Evolutionary conservation across 2,329 filamentous ascomycete genomes (phyloP), one percentile per base, ranked within the genome.

Genomic region (Cladorrhinum sp.): DNA sequence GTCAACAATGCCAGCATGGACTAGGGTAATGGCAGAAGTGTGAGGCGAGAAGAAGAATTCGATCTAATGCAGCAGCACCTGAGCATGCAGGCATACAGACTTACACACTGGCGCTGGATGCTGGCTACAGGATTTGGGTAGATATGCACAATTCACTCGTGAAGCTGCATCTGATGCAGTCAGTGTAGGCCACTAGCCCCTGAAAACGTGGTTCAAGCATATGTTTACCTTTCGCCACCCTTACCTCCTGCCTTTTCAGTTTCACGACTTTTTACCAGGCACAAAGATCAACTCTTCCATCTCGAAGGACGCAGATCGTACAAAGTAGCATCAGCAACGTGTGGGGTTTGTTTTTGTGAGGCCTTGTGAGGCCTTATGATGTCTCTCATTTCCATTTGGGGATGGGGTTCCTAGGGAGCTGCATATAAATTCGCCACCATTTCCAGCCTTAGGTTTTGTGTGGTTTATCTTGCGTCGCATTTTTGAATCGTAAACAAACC

Each of bases 341-440:
- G 32, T 36, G 41, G 41, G 41, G 41, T 13, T 45, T 7, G 41
- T 22, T n/a, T 45, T 7, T n/a, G 6, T 41, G 10, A 41, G 10
- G 16, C 5, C 36, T 18, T 41, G n/a, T 41, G 29, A 32, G 6
- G 13, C 13, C 29, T 32, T 13, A 13, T 32, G 36, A 41, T n/a
- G 36, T 41, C 36, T 18, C 8, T 41, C 36, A 41, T 41, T 41
- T 41, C 36, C 41, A 45, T 7, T 18, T 45, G 18, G 41, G 10
- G 41, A 45, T 22, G 9, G n/a, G 1, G 7, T 41, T 36, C 3
- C 12, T 36, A 12, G 10, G 10, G 9, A 12, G 32, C 32, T 49
- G 16, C 38, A 27, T 10, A 56, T 49, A 49, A 12, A 48, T 49
- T 56, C 54, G 24, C 38, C 54, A 56, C 24, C 54, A 36, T 23